Conservation (phyloP, 2,329 filamentous ascomycete genomes). For the Hypoxylon sp. region DNA sequence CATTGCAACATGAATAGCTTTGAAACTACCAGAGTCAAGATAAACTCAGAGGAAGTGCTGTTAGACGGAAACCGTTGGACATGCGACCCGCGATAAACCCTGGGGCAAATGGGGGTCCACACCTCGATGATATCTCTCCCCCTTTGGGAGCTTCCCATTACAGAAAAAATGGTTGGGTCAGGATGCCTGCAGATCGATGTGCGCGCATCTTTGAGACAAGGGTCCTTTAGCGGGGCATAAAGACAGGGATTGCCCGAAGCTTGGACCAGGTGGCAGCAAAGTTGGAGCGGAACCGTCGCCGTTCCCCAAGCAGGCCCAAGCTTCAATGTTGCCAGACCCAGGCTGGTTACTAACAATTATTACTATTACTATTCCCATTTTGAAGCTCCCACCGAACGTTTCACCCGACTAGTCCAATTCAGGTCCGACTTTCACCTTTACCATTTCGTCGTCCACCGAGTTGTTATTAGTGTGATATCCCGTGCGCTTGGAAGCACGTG, state of each 20-base stretch:
- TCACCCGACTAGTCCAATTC: constrained; percentile 34
- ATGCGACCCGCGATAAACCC: constrained; percentile 31
- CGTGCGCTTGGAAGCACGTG: constrained; percentile 33
- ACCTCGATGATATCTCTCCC: constrained; percentile 12
- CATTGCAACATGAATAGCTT: constrained; percentile 11
- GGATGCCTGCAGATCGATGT: constrained; percentile 40
- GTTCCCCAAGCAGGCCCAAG: constrained; percentile 1
- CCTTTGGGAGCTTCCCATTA: constrained; percentile 48
- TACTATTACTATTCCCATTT: constrained; percentile 36
- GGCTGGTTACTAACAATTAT: constrained; percentile 14
- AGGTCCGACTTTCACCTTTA: constrained; percentile 27
- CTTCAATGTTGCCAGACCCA: neutral
- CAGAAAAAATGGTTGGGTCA: constrained; percentile 39
- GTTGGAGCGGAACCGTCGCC: constrained; percentile 1
- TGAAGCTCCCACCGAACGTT: constrained; percentile 18
- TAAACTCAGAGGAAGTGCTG: neutral
- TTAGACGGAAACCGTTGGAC: constrained; percentile 23
- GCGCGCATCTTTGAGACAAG: constrained; percentile 42
- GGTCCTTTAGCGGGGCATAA: constrained; percentile 28
- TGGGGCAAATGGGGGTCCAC: constrained; percentile 1
- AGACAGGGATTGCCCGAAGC: constrained; percentile 3
- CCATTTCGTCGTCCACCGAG: constrained; percentile 24
- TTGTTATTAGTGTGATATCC: constrained; percentile 33
- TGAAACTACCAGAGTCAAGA: neutral
- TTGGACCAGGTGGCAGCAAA: constrained; percentile 17